Conservation (phyloP, 306 rosid genomes). For the Cicer yamashitae region DNA sequence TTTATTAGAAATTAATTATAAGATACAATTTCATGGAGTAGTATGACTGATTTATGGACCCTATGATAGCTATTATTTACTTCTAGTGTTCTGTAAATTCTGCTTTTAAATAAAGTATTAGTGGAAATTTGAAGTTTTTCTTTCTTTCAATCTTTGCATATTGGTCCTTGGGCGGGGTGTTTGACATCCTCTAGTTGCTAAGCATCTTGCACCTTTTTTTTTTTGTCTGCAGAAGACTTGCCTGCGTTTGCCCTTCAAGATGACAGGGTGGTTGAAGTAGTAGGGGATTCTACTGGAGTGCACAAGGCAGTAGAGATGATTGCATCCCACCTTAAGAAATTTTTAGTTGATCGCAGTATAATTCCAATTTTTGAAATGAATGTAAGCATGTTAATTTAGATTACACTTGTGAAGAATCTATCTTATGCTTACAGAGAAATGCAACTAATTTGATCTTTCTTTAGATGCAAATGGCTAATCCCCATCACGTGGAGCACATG, state of each 20-base stretch:
- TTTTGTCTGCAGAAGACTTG: conserved; percentile 78
- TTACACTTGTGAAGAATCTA: conserved; percentile 3
- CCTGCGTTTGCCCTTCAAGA: conserved; percentile 94
- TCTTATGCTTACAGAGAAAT: conserved; percentile 35
- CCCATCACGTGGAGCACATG: conserved; percentile 70
- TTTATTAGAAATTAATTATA: not conserved
- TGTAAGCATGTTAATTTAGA: conserved; percentile 54
- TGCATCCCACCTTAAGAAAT: conserved; percentile 92
- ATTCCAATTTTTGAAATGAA: conserved; percentile 89
- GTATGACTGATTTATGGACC: conserved; percentile 12
- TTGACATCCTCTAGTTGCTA: conserved; percentile 40
- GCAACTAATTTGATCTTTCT: conserved; percentile 40
- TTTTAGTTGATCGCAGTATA: conserved; percentile 87
- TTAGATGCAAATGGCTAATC: conserved; percentile 87
- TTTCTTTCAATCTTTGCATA: not conserved
- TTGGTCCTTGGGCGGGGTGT: conserved; percentile 40
- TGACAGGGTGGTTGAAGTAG: conserved; percentile 94
- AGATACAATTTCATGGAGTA: conserved; percentile 31
- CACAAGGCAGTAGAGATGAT: conserved; percentile 90
- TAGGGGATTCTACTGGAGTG: conserved; percentile 82
- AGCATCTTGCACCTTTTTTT: conserved; percentile 31
- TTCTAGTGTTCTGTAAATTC: conserved; percentile 33
- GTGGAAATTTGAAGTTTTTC: conserved; percentile 12
- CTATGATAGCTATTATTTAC: conserved; percentile 22
- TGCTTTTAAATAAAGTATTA: conserved; percentile 14